Base-by-base conservation (phyloP, 2,329 filamentous ascomycete species). In the Phaeophleospora eucalypticola region DNA sequence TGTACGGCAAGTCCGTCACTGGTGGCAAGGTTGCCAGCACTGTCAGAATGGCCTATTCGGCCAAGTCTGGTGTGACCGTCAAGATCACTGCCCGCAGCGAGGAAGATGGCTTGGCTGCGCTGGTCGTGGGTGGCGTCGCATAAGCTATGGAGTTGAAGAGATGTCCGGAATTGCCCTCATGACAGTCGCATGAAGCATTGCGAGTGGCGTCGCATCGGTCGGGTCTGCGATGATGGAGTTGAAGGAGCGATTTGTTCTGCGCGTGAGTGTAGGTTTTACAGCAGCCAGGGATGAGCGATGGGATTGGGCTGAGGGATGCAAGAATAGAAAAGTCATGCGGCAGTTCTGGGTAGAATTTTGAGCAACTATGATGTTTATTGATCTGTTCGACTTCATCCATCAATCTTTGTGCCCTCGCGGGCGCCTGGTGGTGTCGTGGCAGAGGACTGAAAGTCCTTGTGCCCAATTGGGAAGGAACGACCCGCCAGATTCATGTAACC, bases 71-170 rank as follows among this genome's bases (percentile, higher is more conserved):
- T 43, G 89, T 97, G 19, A 96, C 93, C 48, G 94, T 91, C 63
- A 97, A 97, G 80, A 89, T 98, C 60, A 87, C 85, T 43, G 87
- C 91, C 51, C 81, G 93, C 65, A 87, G 86, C 67, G 93, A 98
- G 69, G 93, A 98, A 71, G 88, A 93, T 65, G 88, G 88, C 46
- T 83, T 98, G 63, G 89, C 93, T 52, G 79, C 83, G 50, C 76
- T 94, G 68, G 82, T 97, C 51, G 80, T 96, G 66, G 87, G 82
- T 58, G 89, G 88, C 60, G 83, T 96, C 66, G 84, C 87, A 67
- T 94, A 81, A 34, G 21, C 34, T 7, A 36, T 36, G 6, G 34
- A n/a, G 34, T 17, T n/a, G 17, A n/a, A 6, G n/a, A n/a, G n/a
- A n/a, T n/a, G n/a, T 18, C 21, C 14, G 19, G 4, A 9, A 21